A percentile compares a stretch with the other conserved stretches of the same genome.
phyloP scores from a whole-genome alignment of 2,329 filamentous ascomycete species.

The Fusarium sp. region DNA sequence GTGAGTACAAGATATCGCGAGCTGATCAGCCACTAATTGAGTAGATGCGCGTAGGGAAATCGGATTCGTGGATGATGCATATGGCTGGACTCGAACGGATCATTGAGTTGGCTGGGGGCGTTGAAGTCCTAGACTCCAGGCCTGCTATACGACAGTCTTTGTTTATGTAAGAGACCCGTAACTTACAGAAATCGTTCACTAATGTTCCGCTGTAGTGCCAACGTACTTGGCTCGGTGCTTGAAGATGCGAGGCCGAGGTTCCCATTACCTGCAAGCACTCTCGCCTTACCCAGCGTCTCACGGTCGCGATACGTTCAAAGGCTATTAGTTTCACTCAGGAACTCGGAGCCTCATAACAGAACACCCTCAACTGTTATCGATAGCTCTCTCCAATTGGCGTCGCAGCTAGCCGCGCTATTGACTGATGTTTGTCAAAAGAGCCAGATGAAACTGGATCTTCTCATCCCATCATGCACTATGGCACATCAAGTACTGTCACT shows the following conservation, averaged over 20 bases:
- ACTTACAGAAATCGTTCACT: not conserved
- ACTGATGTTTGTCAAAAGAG: slow-evolving; percentile 12
- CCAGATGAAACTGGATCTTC: slow-evolving; percentile 13
- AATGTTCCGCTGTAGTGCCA: slow-evolving; percentile 2
- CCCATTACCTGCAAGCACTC: not conserved
- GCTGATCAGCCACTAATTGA: not conserved
- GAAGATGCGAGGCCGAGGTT: slow-evolving; percentile 33
- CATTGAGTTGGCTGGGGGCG: slow-evolving; percentile 24
- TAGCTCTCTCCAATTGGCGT: not conserved
- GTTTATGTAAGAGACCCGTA: slow-evolving; percentile 23
- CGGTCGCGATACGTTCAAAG: not conserved
- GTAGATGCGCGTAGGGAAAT: slow-evolving; percentile 34
- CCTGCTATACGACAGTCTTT: slow-evolving; percentile 32
- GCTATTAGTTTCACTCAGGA: not conserved
- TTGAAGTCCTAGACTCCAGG: slow-evolving; percentile 19
- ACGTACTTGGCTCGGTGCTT: slow-evolving; percentile 38
- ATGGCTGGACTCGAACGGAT: slow-evolving; percentile 34
- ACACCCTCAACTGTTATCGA: not conserved
- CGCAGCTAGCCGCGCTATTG: slow-evolving; percentile 14
- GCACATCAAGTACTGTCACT: slow-evolving; percentile 31
- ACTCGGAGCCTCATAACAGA: fast-evolving
- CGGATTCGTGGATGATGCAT: slow-evolving; percentile 32
- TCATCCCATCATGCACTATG: slow-evolving; percentile 30
- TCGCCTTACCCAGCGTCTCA: fast-evolving
- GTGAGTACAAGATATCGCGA: not conserved